A percentile compares a stretch with the other conserved stretches of the same genome.
Conservation (phyloP, 352 stramenopile genomes). For the Phytophthora ramorum region DNA sequence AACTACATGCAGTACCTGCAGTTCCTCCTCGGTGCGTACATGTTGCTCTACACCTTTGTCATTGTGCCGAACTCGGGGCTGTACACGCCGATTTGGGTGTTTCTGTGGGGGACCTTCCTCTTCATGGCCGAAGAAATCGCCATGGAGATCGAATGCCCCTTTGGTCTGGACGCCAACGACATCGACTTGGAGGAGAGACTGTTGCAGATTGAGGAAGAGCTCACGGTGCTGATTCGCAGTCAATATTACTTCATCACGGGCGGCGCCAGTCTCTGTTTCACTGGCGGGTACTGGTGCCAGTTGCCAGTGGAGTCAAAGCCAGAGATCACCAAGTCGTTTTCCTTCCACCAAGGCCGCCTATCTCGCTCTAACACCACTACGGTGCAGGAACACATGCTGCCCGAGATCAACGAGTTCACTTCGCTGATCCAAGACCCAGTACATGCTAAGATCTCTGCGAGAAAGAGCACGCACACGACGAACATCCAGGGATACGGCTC, state of each 20-base stretch:
- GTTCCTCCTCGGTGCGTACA: constrained; percentile 68
- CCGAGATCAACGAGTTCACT: too few relatives aligned
- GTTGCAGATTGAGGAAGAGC: constrained; percentile 78
- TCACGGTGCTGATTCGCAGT: constrained; percentile 75
- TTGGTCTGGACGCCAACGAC: constrained; percentile 78
- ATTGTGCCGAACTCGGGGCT: constrained; percentile 72
- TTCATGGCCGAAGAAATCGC: constrained; percentile 82
- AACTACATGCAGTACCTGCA: constrained; percentile 87
- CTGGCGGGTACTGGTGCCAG: too few relatives aligned
- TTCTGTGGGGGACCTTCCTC: constrained; percentile 76
- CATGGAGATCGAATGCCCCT: constrained; percentile 82
- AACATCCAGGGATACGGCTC: constrained; percentile 25
- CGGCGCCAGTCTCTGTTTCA: too few relatives aligned
- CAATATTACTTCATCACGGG: constrained; percentile 82
- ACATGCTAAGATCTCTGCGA: neutral
- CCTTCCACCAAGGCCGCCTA: too few relatives aligned
- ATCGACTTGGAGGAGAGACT: constrained; percentile 80
- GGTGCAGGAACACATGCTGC: too few relatives aligned
- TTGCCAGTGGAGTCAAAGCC: too few relatives aligned
- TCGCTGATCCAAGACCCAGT: constrained; percentile 46
- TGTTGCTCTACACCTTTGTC: too few relatives aligned
- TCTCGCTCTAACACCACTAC: too few relatives aligned
- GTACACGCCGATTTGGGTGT: constrained; percentile 82
- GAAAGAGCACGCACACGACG: constrained; percentile 1
- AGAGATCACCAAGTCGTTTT: too few relatives aligned